These are phyloP conservation scores for Aspergillus sp. DNA, from an alignment of 2,329 filamentous ascomycete species.

Conservation along the genomic window DNA sequence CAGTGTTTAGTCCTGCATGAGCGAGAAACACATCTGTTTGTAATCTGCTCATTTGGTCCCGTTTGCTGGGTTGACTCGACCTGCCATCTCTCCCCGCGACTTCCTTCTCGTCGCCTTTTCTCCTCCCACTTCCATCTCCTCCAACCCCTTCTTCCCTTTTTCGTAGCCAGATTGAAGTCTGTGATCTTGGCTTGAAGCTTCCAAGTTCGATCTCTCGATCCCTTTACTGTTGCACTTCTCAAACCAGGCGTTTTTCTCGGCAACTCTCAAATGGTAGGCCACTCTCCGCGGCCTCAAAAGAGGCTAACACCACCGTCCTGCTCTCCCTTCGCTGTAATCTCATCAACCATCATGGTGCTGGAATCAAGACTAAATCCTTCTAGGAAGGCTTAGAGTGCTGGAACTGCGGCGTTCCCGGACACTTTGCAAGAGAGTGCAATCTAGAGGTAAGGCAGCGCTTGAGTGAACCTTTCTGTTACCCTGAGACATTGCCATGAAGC, in stretches of 20 bases:
- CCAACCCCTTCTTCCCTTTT: neutral
- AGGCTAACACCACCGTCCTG: neutral
- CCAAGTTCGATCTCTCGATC: neutral
- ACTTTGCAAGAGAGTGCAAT: neutral
- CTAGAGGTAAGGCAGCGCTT: neutral
- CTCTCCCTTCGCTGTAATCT: neutral
- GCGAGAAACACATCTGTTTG: neutral
- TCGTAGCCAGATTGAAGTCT: neutral
- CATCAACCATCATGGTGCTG: neutral
- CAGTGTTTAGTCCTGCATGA: neutral
- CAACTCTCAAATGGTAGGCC: neutral
- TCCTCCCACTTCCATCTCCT: neutral
- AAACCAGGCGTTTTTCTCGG: neutral
- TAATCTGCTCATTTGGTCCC: neutral
- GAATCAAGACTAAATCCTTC: neutral
- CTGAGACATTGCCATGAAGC: neutral
- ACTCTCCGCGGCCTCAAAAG: neutral
- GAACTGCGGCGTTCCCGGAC: neutral
- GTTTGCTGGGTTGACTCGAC: neutral
- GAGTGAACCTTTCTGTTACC: neutral
- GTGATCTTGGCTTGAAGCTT: neutral
- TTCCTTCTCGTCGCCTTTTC: neutral
- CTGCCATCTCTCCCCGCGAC: neutral
- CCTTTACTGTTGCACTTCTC: neutral
- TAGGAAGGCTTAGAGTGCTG: neutral